Conservation (phyloP, 371 early-diverging fungal species). For the Amoeboaphelidium occidentale region DNA sequence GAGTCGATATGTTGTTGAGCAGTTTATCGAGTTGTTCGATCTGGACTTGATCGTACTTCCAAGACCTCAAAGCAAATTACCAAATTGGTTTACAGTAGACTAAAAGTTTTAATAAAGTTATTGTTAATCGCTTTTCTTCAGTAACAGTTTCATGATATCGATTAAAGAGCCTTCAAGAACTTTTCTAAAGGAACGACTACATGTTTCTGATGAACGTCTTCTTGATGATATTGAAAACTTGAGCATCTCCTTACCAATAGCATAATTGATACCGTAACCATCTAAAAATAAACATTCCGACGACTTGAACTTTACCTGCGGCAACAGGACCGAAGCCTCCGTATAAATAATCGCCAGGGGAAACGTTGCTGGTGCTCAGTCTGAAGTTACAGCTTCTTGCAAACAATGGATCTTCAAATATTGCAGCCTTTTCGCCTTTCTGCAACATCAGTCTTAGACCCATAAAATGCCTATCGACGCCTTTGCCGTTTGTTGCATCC, state of each 20-base stretch:
- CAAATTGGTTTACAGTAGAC: slow-evolving; percentile 52
- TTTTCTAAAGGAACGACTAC: background rate
- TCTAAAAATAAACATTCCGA: too few species aligned
- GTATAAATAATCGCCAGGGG: slow-evolving; percentile 17
- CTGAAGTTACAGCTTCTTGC: slow-evolving; percentile 31
- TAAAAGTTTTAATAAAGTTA: too few species aligned
- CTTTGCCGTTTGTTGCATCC: slow-evolving; percentile 42
- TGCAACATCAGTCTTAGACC: slow-evolving; percentile 31
- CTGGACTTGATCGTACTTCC: slow-evolving; percentile 68
- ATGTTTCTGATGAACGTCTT: background rate
- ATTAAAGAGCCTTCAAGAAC: background rate
- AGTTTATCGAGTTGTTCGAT: slow-evolving; percentile 86
- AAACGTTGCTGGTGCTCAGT: slow-evolving; percentile 49
- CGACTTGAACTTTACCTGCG: too few species aligned
- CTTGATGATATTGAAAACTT: slow-evolving; percentile 58
- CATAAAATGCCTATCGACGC: slow-evolving; percentile 59
- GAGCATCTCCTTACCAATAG: slow-evolving; percentile 29
- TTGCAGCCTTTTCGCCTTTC: slow-evolving; percentile 6
- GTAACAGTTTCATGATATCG: background rate
- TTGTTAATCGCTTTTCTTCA: too few species aligned
- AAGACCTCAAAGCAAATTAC: slow-evolving; percentile 28
- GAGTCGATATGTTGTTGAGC: slow-evolving; percentile 60
- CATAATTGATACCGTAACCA: slow-evolving; percentile 77
- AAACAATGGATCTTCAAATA: slow-evolving; percentile 48
- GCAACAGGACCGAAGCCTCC: slow-evolving; percentile 48